Conservation (phyloP, 805 yeast genomes). For the Naumovozyma castellii region DNA sequence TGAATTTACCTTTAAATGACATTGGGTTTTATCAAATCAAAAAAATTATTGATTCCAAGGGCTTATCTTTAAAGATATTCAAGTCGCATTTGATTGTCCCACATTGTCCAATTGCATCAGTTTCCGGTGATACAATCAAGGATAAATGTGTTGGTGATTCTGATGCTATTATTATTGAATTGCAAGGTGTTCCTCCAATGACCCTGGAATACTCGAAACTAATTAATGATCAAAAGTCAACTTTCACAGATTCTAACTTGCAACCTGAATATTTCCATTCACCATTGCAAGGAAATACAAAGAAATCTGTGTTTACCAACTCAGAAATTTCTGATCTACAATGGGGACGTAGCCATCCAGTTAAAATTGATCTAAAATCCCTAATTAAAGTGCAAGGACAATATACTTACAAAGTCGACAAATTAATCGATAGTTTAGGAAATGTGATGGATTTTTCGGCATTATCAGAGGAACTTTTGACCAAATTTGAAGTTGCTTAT, state of each 20-base stretch:
- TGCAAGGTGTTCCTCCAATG: constrained; percentile 74
- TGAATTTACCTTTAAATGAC: constrained; percentile 52
- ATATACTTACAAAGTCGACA: constrained; percentile 47
- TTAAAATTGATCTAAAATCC: constrained; percentile 37
- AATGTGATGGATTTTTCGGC: constrained; percentile 39
- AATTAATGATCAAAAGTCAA: constrained; percentile 26
- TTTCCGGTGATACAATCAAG: constrained; percentile 31
- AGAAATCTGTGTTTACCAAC: constrained; percentile 20
- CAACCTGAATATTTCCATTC: constrained; percentile 45
- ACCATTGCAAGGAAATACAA: constrained; percentile 30
- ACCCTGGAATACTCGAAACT: constrained; percentile 46
- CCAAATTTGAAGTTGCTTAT: constrained; percentile 33
- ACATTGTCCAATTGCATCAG: constrained; percentile 65
- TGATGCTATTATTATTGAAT: constrained; percentile 44
- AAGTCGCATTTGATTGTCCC: constrained; percentile 59
- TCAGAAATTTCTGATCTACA: constrained; percentile 33
- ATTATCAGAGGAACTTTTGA: constrained; percentile 21
- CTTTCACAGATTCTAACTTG: constrained; percentile 34
- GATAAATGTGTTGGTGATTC: constrained; percentile 57
- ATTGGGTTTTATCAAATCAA: constrained; percentile 74
- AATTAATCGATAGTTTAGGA: constrained; percentile 59
- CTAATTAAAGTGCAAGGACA: constrained; percentile 39
- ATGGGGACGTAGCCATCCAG: constrained; percentile 36
- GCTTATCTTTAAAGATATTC: constrained; percentile 49
- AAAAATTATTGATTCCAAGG: constrained; percentile 58